Conservation (phyloP, 148 eudicot genomes). For the Camellia granthamiana region DNA sequence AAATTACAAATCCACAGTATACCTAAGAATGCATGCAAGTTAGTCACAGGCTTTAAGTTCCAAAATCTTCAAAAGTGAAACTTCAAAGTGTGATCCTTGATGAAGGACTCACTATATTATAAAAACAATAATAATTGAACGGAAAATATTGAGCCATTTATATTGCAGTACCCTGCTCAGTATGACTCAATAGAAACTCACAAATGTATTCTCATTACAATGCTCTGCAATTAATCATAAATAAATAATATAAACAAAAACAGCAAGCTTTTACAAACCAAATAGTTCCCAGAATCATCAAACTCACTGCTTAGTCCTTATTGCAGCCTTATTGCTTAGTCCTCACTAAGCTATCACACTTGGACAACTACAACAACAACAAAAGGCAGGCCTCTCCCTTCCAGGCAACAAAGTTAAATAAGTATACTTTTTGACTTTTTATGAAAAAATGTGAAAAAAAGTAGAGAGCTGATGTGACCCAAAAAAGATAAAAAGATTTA, state of each 20-base stretch:
- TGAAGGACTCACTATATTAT: background rate
- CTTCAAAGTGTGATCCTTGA: background rate
- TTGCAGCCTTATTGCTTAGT: background rate
- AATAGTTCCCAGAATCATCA: background rate
- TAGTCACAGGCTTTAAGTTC: background rate
- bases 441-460: too few species aligned
- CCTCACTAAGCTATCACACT: too few species aligned
- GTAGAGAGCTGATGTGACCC: too few species aligned
- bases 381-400: background rate
- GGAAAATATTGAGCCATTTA: background rate
- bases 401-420: background rate
- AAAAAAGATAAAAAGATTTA: too few species aligned
- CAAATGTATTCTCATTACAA: background rate
- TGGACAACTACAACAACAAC: background rate
- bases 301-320: background rate
- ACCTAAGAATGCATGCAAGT: background rate
- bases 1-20: constrained; percentile 2
- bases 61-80: background rate
- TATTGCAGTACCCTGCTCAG: background rate
- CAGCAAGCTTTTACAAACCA: background rate
- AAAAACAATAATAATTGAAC: background rate
- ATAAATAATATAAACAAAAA: background rate
- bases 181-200: background rate
- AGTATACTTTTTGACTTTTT: too few species aligned
- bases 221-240: background rate